These are phyloP conservation scores for Osmanthus fragrans DNA, from an alignment of 257 asterid species.

Conservation along the genomic window DNA sequence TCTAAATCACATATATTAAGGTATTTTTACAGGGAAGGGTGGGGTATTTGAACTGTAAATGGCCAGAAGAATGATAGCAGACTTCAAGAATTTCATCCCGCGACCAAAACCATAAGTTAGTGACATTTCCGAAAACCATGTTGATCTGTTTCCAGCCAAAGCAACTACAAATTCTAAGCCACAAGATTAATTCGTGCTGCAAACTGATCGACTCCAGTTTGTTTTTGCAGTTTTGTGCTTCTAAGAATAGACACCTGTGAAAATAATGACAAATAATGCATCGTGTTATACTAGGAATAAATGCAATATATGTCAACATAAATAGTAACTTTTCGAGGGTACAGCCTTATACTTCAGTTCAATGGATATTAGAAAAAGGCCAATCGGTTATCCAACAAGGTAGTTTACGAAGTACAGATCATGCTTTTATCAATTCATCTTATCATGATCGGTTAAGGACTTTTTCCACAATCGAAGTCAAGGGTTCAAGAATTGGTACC, in stretches of 20 bases:
- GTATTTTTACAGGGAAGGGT: background rate
- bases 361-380: background rate
- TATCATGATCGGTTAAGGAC: too few relatives aligned
- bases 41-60: background rate
- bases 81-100: too few relatives aligned
- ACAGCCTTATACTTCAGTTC: background rate
- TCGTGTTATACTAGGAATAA: background rate
- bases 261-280: conserved; percentile 15
- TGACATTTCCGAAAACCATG: background rate
- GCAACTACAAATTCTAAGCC: conserved; percentile 3
- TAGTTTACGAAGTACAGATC: too few relatives aligned
- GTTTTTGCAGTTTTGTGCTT: conserved; percentile 41
- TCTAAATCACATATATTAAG: background rate
- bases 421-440: too few relatives aligned
- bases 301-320: background rate
- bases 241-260: conserved; percentile 64
- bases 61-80: background rate
- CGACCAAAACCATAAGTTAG: background rate
- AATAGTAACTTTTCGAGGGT: too few relatives aligned
- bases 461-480: too few relatives aligned
- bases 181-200: conserved; percentile 57
- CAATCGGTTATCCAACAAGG: background rate
- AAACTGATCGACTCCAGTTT: conserved; percentile 46
- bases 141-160: background rate
- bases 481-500: too few relatives aligned